Evolutionary conservation across 257 asterid species (phyloP).

Genomic region (Ballota nigra): DNA sequence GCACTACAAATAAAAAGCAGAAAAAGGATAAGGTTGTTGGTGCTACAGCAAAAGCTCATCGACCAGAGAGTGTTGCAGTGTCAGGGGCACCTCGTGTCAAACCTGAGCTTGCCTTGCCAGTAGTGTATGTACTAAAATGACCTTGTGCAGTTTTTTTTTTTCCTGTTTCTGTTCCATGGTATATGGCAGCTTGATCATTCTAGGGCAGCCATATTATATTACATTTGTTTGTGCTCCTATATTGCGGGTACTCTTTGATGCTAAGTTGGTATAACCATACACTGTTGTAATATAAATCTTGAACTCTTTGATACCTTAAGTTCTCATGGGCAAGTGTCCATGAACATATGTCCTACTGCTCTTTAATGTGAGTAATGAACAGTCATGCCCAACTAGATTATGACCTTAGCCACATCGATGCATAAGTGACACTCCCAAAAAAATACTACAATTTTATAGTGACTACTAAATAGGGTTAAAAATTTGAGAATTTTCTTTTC

Average conservation of each 20-base stretch:
- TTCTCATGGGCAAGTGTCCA: too few species aligned
- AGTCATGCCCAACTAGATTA: too few species aligned
- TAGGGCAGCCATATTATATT: background rate
- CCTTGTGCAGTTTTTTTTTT: constrained; percentile 18
- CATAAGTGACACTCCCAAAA: background rate
- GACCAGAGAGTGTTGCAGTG: constrained; percentile 54
- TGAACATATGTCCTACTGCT: too few species aligned
- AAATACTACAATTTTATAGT: background rate
- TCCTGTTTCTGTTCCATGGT: background rate
- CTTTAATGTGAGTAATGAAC: too few species aligned
- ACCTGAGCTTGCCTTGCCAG: constrained; percentile 82
- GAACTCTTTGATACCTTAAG: too few species aligned
- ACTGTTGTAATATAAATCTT: background rate
- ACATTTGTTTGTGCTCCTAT: background rate
- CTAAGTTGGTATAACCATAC: constrained; percentile 3
- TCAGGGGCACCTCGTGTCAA: constrained; percentile 87
- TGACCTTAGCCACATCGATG: background rate
- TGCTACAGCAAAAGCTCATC: constrained; percentile 75
- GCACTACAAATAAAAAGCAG: constrained; percentile 58
- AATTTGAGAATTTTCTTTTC: background rate
- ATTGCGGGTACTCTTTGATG: background rate
- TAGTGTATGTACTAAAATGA: constrained; percentile 46
- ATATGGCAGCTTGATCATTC: constrained; percentile 1
- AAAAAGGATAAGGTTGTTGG: constrained; percentile 82
- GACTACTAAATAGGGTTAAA: too few species aligned